A percentile compares a stretch with the other conserved stretches of the same genome.
Conservation (phyloP, 176 grass and related monocot genomes). For the Ananas comosus region DNA sequence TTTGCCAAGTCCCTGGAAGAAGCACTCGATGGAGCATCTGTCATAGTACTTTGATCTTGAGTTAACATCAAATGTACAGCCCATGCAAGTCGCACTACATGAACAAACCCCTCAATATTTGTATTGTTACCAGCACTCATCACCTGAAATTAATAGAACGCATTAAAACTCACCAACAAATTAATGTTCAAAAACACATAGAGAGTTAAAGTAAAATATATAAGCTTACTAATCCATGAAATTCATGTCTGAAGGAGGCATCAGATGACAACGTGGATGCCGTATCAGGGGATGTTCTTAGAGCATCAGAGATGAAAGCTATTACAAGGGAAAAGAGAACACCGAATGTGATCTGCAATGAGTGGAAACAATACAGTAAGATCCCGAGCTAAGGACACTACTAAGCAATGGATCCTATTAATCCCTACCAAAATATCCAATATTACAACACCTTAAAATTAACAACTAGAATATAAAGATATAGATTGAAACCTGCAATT, state of each 20-base stretch:
- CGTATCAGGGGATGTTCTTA: slow-evolving; percentile 49
- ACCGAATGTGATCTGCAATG: slow-evolving; percentile 58
- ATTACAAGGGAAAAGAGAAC: slow-evolving; percentile 73
- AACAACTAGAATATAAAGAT: background rate
- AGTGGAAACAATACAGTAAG: slow-evolving; percentile 13
- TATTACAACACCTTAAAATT: background rate
- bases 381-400: background rate
- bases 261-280: slow-evolving; percentile 43
- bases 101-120: slow-evolving; percentile 61
- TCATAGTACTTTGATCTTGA: slow-evolving; percentile 59
- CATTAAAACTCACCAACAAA: background rate
- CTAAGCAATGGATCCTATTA: no score
- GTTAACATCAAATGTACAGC: slow-evolving; percentile 78
- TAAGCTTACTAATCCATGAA: slow-evolving; percentile 71
- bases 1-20: slow-evolving; percentile 36
- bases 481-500: slow-evolving; percentile 67
- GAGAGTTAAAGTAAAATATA: background rate
- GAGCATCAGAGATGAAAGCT: slow-evolving; percentile 70
- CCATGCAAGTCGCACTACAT: slow-evolving; percentile 80
- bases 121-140: slow-evolving; percentile 53
- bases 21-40: slow-evolving; percentile 30
- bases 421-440: background rate
- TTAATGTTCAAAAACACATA: background rate
- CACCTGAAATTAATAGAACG: slow-evolving; percentile 31
- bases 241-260: slow-evolving; percentile 71